Conservation (phyloP, 2,329 filamentous ascomycete species). For the Thelonectria blattea region DNA sequence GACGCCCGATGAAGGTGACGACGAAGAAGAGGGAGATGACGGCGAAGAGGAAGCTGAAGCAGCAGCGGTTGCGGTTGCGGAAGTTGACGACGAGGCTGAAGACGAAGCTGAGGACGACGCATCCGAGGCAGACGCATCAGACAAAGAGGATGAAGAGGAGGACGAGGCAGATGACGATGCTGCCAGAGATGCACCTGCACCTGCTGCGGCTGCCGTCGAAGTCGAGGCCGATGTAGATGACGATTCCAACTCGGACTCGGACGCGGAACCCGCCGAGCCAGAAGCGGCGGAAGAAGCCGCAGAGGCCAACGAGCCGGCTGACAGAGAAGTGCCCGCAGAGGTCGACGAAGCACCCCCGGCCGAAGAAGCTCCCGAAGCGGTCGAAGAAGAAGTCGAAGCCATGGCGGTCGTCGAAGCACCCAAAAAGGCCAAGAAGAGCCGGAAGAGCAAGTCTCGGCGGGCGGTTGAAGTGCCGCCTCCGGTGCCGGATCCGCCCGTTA, state of each 20-base stretch:
- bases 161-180: slow-evolving; percentile 8
- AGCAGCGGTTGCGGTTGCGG: slow-evolving; percentile 25
- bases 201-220: slow-evolving; percentile 19
- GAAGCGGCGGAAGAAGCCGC: slow-evolving; percentile 42
- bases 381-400: slow-evolving; percentile 42
- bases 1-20: slow-evolving; percentile 9
- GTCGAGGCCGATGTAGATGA: slow-evolving; percentile 18
- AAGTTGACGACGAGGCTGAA: slow-evolving; percentile 45
- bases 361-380: slow-evolving; percentile 35
- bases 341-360: slow-evolving; percentile 26
- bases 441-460: slow-evolving; percentile 48
- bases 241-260: slow-evolving; percentile 16
- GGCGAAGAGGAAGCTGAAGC: slow-evolving; percentile 23
- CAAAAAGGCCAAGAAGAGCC: slow-evolving; percentile 52
- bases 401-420: slow-evolving; percentile 59
- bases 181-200: not conserved
- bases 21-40: slow-evolving; percentile 8
- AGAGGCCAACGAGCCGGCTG: slow-evolving; percentile 27
- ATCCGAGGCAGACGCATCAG: slow-evolving; percentile 40
- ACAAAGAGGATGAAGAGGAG: slow-evolving; percentile 7
- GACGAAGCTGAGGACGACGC: slow-evolving; percentile 44
- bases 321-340: slow-evolving; percentile 24
- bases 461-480: slow-evolving; percentile 46
- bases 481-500: slow-evolving; percentile 51
- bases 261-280: slow-evolving; percentile 43